These are phyloP conservation scores for Aspergillus viridinutans DNA, from an alignment of 2,329 filamentous ascomycete species.

Conservation along the genomic window DNA sequence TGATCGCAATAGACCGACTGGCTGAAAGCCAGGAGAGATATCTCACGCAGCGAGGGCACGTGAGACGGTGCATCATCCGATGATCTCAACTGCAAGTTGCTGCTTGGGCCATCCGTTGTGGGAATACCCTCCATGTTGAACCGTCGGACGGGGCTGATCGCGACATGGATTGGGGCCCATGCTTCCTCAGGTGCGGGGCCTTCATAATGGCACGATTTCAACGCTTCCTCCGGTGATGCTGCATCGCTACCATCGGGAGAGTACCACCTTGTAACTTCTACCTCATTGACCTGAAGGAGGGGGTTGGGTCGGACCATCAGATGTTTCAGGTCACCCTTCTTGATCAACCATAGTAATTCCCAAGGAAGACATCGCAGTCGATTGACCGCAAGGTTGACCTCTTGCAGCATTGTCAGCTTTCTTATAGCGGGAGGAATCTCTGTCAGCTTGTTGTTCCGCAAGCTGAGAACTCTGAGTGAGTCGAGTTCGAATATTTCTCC, in stretches of 20 bases:
- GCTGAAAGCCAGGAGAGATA: slow-evolving; percentile 38
- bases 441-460: slow-evolving; percentile 44
- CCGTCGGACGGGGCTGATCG: slow-evolving; percentile 28
- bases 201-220: slow-evolving; percentile 22
- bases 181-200: slow-evolving; percentile 24
- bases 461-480: slow-evolving; percentile 41
- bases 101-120: slow-evolving; percentile 7
- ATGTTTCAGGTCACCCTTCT: slow-evolving; percentile 35
- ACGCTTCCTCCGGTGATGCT: background rate
- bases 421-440: slow-evolving; percentile 40
- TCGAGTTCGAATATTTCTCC: slow-evolving; percentile 41
- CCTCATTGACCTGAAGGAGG: slow-evolving; percentile 29
- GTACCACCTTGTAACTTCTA: slow-evolving; percentile 31
- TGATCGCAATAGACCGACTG: slow-evolving; percentile 34
- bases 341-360: slow-evolving; percentile 41
- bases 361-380: slow-evolving; percentile 41
- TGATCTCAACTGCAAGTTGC: slow-evolving; percentile 1
- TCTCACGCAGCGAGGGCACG: slow-evolving; percentile 42
- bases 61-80: slow-evolving; percentile 7
- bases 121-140: slow-evolving; percentile 34
- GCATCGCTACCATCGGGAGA: slow-evolving; percentile 11
- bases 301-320: slow-evolving; percentile 40
- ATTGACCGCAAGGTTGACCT: slow-evolving; percentile 45
- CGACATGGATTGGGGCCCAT: slow-evolving; percentile 35
- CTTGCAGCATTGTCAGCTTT: slow-evolving; percentile 39